Evolutionary conservation across 169 alveolate genomes (phyloP), one percentile per base, ranked within the genome.

Genomic region (Cardiosporidium cionae): DNA sequence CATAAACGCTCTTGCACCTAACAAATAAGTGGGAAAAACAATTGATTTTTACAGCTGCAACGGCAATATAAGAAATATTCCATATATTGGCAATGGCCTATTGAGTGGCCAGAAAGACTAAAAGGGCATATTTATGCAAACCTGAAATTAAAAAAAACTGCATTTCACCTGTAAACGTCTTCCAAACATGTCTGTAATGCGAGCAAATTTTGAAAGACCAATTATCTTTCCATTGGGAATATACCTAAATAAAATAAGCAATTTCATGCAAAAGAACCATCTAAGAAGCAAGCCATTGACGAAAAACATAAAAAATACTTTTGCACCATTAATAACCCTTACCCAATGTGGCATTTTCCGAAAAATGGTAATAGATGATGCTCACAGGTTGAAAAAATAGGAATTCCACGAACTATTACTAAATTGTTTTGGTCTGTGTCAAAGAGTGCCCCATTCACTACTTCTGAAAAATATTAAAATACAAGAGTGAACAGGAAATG

Each of bases 291-390:
- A 35, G 54, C 76, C 67, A 22, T 32, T 52, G 70, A 7, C 22
- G 44, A 27, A 34, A 2, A n/a, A 66, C 72, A 9, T 16, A 66
- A 5, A n/a, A n/a, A n/a, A n/a, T n/a, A n/a, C n/a, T n/a, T n/a
- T n/a, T n/a, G n/a, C n/a, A n/a, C n/a, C n/a, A n/a, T n/a, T n/a
- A n/a, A n/a, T n/a, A 32, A 7, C 0, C 4, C 83, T 52, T 25
- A 77, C 83, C 36, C 83, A 22, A 77, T 65, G 69, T 70, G 70
- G 79, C 83, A 77, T 3, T 65, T 63, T 52, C 85, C 85, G 27
- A 25, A 23, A 70, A 79, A 79, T 0, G 85, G 85, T 16, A 79
- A 74, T 9, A 79, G 73, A 37, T 79, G 85, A 28, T 79, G 85
- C 63, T 79, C 85, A 44, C 85, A 79, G 44, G 74, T 54, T 7